Evolutionary conservation across 2,329 filamentous ascomycete species (phyloP), one percentile per base, ranked within the genome.

Genomic region (Mycosphaerelloides madeirae): DNA sequence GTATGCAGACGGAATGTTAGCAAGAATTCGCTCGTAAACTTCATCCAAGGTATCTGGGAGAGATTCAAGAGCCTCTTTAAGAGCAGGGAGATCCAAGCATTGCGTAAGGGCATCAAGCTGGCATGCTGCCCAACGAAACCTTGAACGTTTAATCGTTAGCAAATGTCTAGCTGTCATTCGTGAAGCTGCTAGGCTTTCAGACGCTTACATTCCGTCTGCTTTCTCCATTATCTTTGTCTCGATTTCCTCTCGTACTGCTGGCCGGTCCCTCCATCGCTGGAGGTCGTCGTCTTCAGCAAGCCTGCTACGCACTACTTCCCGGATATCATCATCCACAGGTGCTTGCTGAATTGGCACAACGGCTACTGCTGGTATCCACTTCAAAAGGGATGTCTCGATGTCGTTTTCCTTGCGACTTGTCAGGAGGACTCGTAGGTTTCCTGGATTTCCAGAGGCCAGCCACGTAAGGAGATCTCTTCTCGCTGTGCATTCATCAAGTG

Each of bases 111-210:
- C 51, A 13, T 56, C 45, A 14, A 58, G 39, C 46, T 58, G 56
- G 13, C 50, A 56, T 22, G 44, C 49, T 11, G 49, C 56, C 56
- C 55, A 59, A 16, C 55, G 42, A 20, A 56, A 59, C 55, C 55
- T 59, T 18, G 5, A 13, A n/a, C n/a, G n/a, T n/a, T n/a, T n/a
- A 7, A n/a, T 9, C 13, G 14, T 31, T 35, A 35, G 32, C 32
- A 16, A n/a, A 15, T 7, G n/a, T 22, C 14, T 16, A 13, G 9
- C 35, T 35, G 18, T 16, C 13, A 22, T 15, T 49, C 18, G 16
- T n/a, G n/a, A n/a, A n/a, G n/a, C n/a, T n/a, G n/a, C n/a, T n/a
- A n/a, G n/a, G n/a, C n/a, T n/a, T n/a, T n/a, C n/a, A n/a, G n/a
- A n/a, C n/a, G n/a, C n/a, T n/a, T n/a, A n/a, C n/a, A n/a, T n/a